Evolutionary conservation across 345 rosid genomes (phyloP), one percentile per base, ranked within the genome.

Genomic region (Draba incana): DNA sequence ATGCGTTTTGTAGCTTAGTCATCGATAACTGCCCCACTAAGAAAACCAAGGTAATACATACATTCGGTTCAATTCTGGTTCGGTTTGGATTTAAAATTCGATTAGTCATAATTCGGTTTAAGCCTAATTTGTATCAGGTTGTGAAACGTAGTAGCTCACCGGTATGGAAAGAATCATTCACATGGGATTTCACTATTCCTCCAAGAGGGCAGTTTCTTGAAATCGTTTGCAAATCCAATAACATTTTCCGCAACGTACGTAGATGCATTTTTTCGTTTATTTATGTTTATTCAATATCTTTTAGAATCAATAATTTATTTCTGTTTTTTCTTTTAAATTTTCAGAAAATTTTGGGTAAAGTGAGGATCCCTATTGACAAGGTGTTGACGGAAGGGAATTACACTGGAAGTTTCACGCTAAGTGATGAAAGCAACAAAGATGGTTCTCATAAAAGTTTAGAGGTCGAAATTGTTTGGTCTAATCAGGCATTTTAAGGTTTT

Each of bases 151-250:
- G 80, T 48, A 82, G 52, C 56, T 81, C 85, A 64, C 98, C 97
- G 14, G 98, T 89, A 68, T 89, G 97, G 98, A 79, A 88, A 27
- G 97, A 89, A 84, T 86, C 85, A 13, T 92, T 92, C 68, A 86
- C 92, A 23, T 92, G 96, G 98, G 87, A 85, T 30, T 92, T 92
- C 57, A 87, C 80, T 78, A 81, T 86, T 48, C 88, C 96, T 24
- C 98, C 98, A 0, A 89, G 85, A 71, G 91, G 98, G 58, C 95
- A 84, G 43, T 85, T 86, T 68, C 96, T 92, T 27, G 94, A 89
- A 75, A 87, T 92, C 57, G 74, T 86, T 20, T 92, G 98, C 89
- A 92, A 87, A 83, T 89, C 90, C 62, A 89, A 82, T 64, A 86
- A 76, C 55, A 75, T 92, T 10, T 92, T 89, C 33, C 89, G 92